Conservation (phyloP, 768 basidiomycete genomes). For the Polyporus arcularius region DNA sequence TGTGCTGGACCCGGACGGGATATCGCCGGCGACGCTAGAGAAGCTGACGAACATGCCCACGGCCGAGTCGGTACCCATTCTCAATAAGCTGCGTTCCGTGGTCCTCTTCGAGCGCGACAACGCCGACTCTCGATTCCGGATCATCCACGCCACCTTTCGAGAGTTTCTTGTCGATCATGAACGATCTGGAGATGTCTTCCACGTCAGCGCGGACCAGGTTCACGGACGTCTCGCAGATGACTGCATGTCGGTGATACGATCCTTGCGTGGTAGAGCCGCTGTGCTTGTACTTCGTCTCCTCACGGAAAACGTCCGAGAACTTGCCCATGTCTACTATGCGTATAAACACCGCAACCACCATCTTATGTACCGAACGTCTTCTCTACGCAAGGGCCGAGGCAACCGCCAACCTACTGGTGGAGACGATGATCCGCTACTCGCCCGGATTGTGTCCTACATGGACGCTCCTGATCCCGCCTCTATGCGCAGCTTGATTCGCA, state of each 20-base stretch:
- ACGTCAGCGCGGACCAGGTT: background rate
- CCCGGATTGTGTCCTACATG: no score
- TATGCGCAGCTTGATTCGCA: no score
- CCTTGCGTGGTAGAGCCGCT: background rate
- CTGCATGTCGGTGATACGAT: background rate
- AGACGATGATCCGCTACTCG: no score
- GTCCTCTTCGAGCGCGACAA: background rate
- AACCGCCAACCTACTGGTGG: no score
- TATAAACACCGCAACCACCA: no score
- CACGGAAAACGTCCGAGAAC: no score
- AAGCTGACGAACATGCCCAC: background rate
- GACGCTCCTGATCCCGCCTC: no score
- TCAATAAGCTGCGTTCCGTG: background rate
- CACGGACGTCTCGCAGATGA: background rate
- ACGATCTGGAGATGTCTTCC: background rate
- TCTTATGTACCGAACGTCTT: no score
- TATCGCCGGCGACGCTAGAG: background rate
- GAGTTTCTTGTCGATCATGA: conserved; percentile 1
- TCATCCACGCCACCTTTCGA: conserved; percentile 4
- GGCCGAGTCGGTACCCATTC: background rate
- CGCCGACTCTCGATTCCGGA: background rate
- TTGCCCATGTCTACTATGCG: no score
- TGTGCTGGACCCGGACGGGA: background rate
- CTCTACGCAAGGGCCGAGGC: no score
- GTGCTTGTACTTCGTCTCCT: no score